Base-by-base conservation (phyloP, 306 rosid species). In the Medicago lupulina region DNA sequence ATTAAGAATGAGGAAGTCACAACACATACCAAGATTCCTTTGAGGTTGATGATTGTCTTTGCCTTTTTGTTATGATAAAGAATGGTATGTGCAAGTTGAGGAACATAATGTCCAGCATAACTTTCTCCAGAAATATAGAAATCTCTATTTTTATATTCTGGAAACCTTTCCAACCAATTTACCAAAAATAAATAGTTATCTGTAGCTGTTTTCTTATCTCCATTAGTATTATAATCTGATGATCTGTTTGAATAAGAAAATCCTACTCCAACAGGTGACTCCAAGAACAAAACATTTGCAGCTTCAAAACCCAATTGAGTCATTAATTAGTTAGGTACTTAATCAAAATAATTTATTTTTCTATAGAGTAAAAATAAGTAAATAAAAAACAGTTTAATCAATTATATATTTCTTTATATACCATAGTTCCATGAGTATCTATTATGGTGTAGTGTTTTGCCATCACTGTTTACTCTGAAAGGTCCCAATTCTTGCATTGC, bases 401-500 rank as follows among this genome's bases (percentile, higher is more conserved):
- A 21, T 21, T 21, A 21, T 21, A 54, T 54, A 17, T 43, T 67
- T 67, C 19, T 66, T 17, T 6, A 21, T 50, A 31, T 86, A 90
- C 99, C 99, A 60, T 75, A 2, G 57, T 90, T 90, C 99, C 99
- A 95, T 12, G 99, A 81, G 77, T 36, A 90, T 76, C 16, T 70
- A 75, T 92, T 95, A 16, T 7, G 47, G 73, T 76, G 83, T 1
- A 95, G 90, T 51, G 99, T 88, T 88, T 89, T 90, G 38, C 99
- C 99, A 12, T 95, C 99, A 62, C 97, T 95, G n/a, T 78, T 82
- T 53, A 92, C 93, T 17, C 99, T 79, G 49, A 95, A 92, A 12
- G 99, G 99, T 78, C 99, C 99, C 2, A 95, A 86, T 75, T 95
- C 99, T 73, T 91, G 97, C 97, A 95, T 90, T 81, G 99, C 99